These are phyloP conservation scores for Phaseolus lunatus DNA, from an alignment of 306 rosid species.

Conservation along the genomic window DNA sequence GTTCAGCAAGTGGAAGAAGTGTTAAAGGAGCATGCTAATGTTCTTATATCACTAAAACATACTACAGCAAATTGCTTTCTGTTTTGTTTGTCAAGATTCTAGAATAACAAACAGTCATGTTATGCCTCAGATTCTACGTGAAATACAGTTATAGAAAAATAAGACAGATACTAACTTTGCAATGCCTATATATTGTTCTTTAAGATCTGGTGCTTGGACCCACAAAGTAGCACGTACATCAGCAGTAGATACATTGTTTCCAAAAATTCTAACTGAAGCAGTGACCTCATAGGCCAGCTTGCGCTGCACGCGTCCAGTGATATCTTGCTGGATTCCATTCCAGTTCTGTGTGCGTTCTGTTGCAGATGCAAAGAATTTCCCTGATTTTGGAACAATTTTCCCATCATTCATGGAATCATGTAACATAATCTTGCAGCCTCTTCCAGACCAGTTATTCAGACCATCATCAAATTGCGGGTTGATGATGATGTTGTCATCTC, in stretches of 20 bases:
- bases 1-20: constrained; percentile 46
- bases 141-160: constrained; percentile 14
- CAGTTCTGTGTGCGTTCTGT: constrained; percentile 85
- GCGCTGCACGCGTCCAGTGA: constrained; percentile 83
- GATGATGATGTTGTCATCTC: constrained; percentile 63
- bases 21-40: constrained; percentile 18
- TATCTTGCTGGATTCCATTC: constrained; percentile 96
- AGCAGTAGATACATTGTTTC: constrained; percentile 79
- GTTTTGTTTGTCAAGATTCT: constrained; percentile 30
- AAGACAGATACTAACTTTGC: constrained; percentile 65
- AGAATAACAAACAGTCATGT: constrained; percentile 19
- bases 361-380: constrained; percentile 81
- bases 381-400: constrained; percentile 74
- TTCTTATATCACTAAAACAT: constrained; percentile 1
- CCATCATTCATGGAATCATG: constrained; percentile 77
- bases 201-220: constrained; percentile 83
- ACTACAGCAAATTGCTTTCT: constrained; percentile 21
- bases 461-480: constrained; percentile 89
- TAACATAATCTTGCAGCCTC: constrained; percentile 88
- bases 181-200: constrained; percentile 92
- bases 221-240: constrained; percentile 86
- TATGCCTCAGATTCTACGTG: neutral
- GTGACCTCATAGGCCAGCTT: constrained; percentile 85
- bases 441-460: constrained; percentile 86
- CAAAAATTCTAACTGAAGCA: constrained; percentile 77